Evolutionary conservation across 371 early-diverging fungal genomes (phyloP), one percentile per base, ranked within the genome.

Genomic region (Mortierella sp.): DNA sequence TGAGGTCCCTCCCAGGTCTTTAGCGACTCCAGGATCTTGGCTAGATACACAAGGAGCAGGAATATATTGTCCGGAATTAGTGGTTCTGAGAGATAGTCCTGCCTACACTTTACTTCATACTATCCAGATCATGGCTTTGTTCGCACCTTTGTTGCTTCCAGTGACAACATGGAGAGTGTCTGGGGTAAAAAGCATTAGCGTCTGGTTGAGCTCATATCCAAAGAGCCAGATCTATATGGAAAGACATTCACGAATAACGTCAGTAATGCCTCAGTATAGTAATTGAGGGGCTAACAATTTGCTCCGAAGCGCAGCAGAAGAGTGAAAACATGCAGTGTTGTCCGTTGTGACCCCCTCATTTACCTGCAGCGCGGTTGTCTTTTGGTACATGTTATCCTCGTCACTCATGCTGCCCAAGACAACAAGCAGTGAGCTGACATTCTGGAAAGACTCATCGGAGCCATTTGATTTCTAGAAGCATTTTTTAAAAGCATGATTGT

Each of bases 171-270:
- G 90, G 20, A 97, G 73, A 69, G 93, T 93, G 65, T 93, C 93
- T 28, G 85, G 89, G 49, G 94, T 94, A 39, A 98, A 86, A 40
- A 97, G 68, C 32, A 96, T 88, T 51, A 96, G 73, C 3, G 97
- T 96, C 71, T 97, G 95, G 5, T 94, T 93, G 72, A 98, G 94
- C 81, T 98, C 99, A 73, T 96, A 94, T 35, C 98, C 98, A 64
- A 98, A 87, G 54, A 98, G 90, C 97, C 98, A 99, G 47, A 91
- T 92, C 94, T 98, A 90, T 49, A 10, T 51, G 20, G 22, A 35
- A 32, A 35, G 60, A 54, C 47, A 78, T 69, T 24, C 18, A 49
- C 51, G 26, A 58, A 47, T 9, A 35, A 58, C 16, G 11, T 58
- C 58, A 58, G 28, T 57, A 24, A 28, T 5, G 24, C 12, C 28